phyloP scores from a whole-genome alignment of 371 early-diverging fungal genomes.

The Mycotypha africana region DNA sequence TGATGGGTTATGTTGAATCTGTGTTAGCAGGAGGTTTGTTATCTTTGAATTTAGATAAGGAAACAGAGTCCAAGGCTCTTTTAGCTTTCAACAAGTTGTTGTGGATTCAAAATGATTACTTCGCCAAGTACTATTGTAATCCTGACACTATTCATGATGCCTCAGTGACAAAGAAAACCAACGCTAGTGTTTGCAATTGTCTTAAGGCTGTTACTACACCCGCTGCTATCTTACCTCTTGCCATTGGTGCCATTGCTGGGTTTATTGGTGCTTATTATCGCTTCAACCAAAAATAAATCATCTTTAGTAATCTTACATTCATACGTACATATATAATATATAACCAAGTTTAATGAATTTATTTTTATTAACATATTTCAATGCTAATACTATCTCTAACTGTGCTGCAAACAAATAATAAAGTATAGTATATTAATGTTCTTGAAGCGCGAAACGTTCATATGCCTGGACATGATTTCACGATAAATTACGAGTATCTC shows the following conservation, averaged over 20 bases:
- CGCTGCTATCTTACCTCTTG: constrained; percentile 10
- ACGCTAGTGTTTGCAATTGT: too few relatives aligned
- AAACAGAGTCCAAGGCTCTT: constrained; percentile 51
- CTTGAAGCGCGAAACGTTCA: too few relatives aligned
- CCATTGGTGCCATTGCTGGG: constrained; percentile 20
- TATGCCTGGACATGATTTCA: too few relatives aligned
- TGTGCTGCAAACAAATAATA: too few relatives aligned
- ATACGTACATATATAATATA: too few relatives aligned
- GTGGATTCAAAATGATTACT: constrained; percentile 85
- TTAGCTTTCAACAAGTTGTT: constrained; percentile 76
- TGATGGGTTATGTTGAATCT: constrained; percentile 66
- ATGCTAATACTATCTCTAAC: too few relatives aligned
- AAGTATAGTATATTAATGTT: too few relatives aligned
- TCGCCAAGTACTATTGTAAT: constrained; percentile 70
- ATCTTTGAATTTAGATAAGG: constrained; percentile 54
- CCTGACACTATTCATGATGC: constrained; percentile 7
- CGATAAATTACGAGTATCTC: too few relatives aligned
- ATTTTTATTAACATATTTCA: too few relatives aligned
- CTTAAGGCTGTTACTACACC: constrained; percentile 1
- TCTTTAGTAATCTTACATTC: too few relatives aligned
- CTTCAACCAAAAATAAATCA: neutral
- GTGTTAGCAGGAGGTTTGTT: constrained; percentile 59
- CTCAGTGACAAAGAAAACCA: neutral
- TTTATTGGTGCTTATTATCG: constrained; percentile 16
- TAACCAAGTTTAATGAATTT: too few relatives aligned